Conservation (phyloP, 495 filamentous ascomycete species). For the Podospora pseudoanserina region DNA sequence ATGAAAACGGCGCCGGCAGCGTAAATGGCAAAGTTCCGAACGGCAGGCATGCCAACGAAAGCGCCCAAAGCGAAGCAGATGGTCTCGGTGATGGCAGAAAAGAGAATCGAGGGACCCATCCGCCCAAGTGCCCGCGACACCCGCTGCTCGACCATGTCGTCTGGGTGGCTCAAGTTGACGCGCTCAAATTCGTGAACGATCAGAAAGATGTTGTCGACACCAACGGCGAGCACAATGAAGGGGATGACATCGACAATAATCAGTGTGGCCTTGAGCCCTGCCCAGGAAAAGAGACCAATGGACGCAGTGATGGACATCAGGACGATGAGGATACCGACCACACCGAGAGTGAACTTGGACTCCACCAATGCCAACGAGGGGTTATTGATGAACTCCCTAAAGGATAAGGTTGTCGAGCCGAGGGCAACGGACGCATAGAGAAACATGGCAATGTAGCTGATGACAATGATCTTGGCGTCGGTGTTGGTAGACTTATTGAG, state of each 20-base stretch:
- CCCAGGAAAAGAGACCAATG: slow-evolving; percentile 86
- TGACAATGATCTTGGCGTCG: slow-evolving; percentile 92
- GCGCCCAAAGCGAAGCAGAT: slow-evolving; percentile 88
- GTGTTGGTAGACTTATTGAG: slow-evolving; percentile 96
- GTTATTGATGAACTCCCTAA: slow-evolving; percentile 69
- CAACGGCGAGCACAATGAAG: slow-evolving; percentile 91
- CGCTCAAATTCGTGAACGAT: slow-evolving; percentile 98
- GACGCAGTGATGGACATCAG: slow-evolving; percentile 96
- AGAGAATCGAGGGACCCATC: slow-evolving; percentile 95
- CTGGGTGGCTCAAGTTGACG: slow-evolving; percentile 82
- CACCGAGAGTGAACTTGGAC: slow-evolving; percentile 90
- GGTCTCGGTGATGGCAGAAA: slow-evolving; percentile 90
- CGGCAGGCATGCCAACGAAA: slow-evolving; percentile 94
- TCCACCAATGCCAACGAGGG: slow-evolving; percentile 82
- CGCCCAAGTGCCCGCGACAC: slow-evolving; percentile 81
- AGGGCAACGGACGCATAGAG: slow-evolving; percentile 89
- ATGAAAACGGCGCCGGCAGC: slow-evolving; percentile 95
- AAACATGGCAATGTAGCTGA: slow-evolving; percentile 99
- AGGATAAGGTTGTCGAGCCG: slow-evolving; percentile 77
- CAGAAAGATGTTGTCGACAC: slow-evolving; percentile 97
- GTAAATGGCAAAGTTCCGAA: slow-evolving; percentile 94
- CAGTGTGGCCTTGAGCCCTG: slow-evolving; percentile 85
- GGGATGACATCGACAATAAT: slow-evolving; percentile 99
- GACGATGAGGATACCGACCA: slow-evolving; percentile 90
- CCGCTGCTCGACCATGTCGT: slow-evolving; percentile 77